Base-by-base conservation (phyloP, 73 alveolate species). In the Paramecium biaurelia region DNA sequence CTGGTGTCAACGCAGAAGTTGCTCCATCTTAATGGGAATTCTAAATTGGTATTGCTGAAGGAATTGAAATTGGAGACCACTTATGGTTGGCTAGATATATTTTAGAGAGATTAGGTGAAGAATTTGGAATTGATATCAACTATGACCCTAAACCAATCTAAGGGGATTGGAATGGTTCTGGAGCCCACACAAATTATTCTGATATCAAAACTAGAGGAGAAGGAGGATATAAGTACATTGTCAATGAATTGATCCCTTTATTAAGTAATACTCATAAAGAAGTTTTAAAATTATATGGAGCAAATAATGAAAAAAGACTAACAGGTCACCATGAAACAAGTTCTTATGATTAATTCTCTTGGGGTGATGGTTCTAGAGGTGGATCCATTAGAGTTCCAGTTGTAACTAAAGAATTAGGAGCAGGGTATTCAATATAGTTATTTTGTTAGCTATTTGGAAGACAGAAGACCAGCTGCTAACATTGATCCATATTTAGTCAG, bases 1-100 rank as follows among this genome's bases (percentile, higher is more conserved):
- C 98, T 21, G 99, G 99, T 23, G 93, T 96, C 58, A 97, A 97
- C 74, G 98, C 97, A 35, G 99, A 97, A 70, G 99, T 95, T 56
- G 95, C 95, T 95, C 99, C 99, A 38, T 97, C 98, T 23, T 95
- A 97, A 94, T 97, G 99, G 99, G 99, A 97, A 82, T 96, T 88
- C 93, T 94, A 97, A 92, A 84, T 96, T 28, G 99, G 99, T 21
- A 97, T 98, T 28, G 92, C 97, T 76, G 94, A 93, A 63, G 99
- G 99, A 10, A 96, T 97, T 49, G 98, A 95, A 56, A 79, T 93
- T 76, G 99, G 98, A 26, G 99, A 97, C 59, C 98, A 97, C 63
- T 84, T 97, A 57, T 96, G 99, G 98, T 87, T 97, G 68, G 98
- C 99, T 4, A 95, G 99, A 86, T 85, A 76, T 24, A 57, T 92